Percentiles rank a stretch among this genome's conserved stretches.
Evolutionary conservation across 2,329 filamentous ascomycete species (phyloP).

Genomic region (Shiraia bambusicola): DNA sequence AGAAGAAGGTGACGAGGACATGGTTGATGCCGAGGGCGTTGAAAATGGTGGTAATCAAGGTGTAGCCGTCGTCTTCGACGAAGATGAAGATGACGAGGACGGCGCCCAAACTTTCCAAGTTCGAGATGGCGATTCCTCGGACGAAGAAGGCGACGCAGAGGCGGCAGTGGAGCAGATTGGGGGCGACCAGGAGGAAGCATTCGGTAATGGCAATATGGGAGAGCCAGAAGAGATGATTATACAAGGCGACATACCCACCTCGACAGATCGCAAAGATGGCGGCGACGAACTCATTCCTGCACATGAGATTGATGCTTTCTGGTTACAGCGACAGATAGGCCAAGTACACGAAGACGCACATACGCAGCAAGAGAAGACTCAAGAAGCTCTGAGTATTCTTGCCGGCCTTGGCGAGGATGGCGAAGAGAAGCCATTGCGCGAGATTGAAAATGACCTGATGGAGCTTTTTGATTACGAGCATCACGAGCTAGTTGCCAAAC

Average conservation of each 20-base stretch:
- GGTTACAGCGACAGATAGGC: conserved; percentile 92
- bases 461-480: conserved; percentile 97
- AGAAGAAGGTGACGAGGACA: conserved; percentile 69
- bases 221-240: conserved; percentile 78
- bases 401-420: conserved; percentile 74
- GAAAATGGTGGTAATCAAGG: conserved; percentile 88
- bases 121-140: conserved; percentile 78
- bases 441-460: conserved; percentile 98
- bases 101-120: conserved; percentile 80
- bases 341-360: conserved; percentile 87
- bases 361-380: conserved; percentile 88
- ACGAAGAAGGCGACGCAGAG: conserved; percentile 69
- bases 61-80: conserved; percentile 96
- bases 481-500: conserved; percentile 84
- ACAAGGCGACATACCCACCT: conserved; percentile 61
- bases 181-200: conserved; percentile 53
- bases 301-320: conserved; percentile 94
- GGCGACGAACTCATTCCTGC: conserved; percentile 66
- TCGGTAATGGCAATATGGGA: conserved; percentile 53
- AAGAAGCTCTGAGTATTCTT: conserved; percentile 78
- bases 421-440: conserved; percentile 80
- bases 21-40: conserved; percentile 61
- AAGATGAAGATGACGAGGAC: conserved; percentile 78
- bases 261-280: conserved; percentile 45
- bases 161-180: conserved; percentile 62